Percentiles rank a stretch among this genome's conserved stretches.
These are phyloP conservation scores for Rosa persica DNA, from an alignment of 306 rosid species.

Conservation along the genomic window DNA sequence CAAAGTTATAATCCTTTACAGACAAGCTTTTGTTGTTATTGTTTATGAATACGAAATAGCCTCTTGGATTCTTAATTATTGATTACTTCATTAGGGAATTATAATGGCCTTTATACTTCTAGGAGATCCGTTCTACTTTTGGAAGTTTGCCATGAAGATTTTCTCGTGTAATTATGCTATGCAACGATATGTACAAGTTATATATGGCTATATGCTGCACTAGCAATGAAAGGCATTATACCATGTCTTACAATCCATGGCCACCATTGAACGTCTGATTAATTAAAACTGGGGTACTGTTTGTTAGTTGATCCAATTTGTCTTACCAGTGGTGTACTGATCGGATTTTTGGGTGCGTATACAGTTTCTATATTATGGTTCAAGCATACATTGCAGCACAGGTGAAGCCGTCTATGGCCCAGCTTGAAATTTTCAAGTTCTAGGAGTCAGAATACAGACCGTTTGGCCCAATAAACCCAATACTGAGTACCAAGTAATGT, in stretches of 20 bases:
- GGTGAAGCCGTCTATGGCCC: background rate
- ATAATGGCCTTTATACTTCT: background rate
- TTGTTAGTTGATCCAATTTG: too few relatives aligned
- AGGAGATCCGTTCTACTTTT: background rate
- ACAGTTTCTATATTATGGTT: background rate
- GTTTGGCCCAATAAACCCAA: background rate
- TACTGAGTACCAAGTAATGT: background rate
- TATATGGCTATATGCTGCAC: too few relatives aligned
- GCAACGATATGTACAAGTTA: background rate
- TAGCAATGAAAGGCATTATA: background rate
- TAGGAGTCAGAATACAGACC: background rate
- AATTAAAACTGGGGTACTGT: background rate
- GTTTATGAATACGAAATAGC: background rate
- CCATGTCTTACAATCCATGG: background rate
- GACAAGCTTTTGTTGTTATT: background rate
- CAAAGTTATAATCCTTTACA: background rate
- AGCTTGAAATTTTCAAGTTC: background rate
- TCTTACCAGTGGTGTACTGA: background rate
- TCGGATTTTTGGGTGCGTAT: background rate
- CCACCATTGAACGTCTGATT: background rate
- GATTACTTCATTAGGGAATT: background rate
- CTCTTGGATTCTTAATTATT: background rate
- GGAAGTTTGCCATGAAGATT: background rate
- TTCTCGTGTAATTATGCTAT: background rate
- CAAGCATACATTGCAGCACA: background rate